phyloP scores from a whole-genome alignment of 1,284 basidiomycete species.

The Austroboletus novae-zelandiae region DNA sequence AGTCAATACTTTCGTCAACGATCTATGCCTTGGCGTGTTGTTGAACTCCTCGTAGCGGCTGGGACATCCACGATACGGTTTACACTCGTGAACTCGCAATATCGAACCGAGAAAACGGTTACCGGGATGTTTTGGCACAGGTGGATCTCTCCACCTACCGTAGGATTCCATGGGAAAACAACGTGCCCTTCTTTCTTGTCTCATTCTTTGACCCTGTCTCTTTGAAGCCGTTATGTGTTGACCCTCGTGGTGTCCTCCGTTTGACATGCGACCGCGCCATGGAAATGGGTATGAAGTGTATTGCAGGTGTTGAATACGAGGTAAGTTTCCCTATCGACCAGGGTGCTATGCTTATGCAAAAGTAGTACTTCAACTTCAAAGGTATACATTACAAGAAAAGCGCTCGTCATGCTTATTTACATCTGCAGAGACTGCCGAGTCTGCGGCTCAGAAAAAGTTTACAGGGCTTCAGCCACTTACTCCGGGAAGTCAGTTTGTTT shows the following conservation, averaged over 20 bases:
- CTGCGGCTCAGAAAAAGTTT: slow-evolving; percentile 78
- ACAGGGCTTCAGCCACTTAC: slow-evolving; percentile 76
- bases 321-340: slow-evolving; percentile 38
- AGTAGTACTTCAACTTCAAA: slow-evolving; percentile 92
- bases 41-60: slow-evolving; percentile 51
- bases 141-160: slow-evolving; percentile 87
- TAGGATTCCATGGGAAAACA: slow-evolving; percentile 89
- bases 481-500: slow-evolving; percentile 75
- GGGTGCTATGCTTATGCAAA: slow-evolving; percentile 2
- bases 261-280: slow-evolving; percentile 53
- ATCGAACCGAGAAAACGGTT: slow-evolving; percentile 89
- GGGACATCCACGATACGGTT: slow-evolving; percentile 85
- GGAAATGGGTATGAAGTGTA: slow-evolving; percentile 55
- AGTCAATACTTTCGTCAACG: slow-evolving; percentile 20
- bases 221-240: slow-evolving; percentile 71
- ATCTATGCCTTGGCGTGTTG: background rate
- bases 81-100: slow-evolving; percentile 86
- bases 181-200: slow-evolving; percentile 91
- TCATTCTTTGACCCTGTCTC: slow-evolving; percentile 88
- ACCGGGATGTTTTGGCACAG: slow-evolving; percentile 80
- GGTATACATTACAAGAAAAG: slow-evolving; percentile 40
- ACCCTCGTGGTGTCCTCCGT: slow-evolving; percentile 82
- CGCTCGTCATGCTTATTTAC: background rate
- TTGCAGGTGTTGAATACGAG: slow-evolving; percentile 90
- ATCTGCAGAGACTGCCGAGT: slow-evolving; percentile 71